These are phyloP conservation scores for Phanerodontia chrysosporium DNA, from an alignment of 768 basidiomycete genomes.

Conservation along the genomic window DNA sequence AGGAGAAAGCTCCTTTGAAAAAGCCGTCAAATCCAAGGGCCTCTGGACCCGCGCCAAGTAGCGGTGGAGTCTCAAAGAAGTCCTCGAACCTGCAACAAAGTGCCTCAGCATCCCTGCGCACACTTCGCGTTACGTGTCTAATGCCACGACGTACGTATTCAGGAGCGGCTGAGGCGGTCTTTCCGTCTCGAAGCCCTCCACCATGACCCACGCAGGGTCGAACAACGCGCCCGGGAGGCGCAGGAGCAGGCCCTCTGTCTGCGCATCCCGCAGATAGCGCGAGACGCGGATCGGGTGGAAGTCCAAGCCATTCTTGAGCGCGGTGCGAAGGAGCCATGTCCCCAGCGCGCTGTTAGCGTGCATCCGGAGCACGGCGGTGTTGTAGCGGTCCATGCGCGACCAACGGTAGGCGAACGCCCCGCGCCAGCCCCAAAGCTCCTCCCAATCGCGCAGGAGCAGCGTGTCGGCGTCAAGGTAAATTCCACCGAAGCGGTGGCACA, in stretches of 20 bases:
- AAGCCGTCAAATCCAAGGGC: slow-evolving; percentile 92
- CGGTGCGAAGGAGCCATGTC: slow-evolving; percentile 89
- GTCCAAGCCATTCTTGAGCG: slow-evolving; percentile 87
- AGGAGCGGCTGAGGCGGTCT: slow-evolving; percentile 94
- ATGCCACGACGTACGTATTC: slow-evolving; percentile 32
- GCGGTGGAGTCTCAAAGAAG: slow-evolving; percentile 78
- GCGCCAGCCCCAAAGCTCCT: slow-evolving; percentile 94
- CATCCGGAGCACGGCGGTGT: slow-evolving; percentile 94
- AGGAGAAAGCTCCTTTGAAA: slow-evolving; percentile 92
- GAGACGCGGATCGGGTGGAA: slow-evolving; percentile 97
- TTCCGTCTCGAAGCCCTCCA: slow-evolving; percentile 87
- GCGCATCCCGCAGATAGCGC: slow-evolving; percentile 84
- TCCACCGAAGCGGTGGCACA: slow-evolving; percentile 93
- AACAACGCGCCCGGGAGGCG: slow-evolving; percentile 93
- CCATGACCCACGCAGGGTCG: slow-evolving; percentile 94
- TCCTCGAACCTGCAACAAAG: slow-evolving; percentile 63
- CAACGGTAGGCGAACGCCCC: slow-evolving; percentile 97
- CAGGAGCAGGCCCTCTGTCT: slow-evolving; percentile 75
- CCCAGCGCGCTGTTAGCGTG: slow-evolving; percentile 91
- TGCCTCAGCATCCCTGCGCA: not conserved
- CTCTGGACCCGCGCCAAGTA: slow-evolving; percentile 74
- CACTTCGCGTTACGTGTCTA: too few relatives aligned
- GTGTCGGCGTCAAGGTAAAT: slow-evolving; percentile 97
- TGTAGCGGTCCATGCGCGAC: slow-evolving; percentile 89
- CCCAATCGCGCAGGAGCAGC: slow-evolving; percentile 94